Evolutionary conservation across 2,329 filamentous ascomycete genomes (phyloP), one percentile per base, ranked within the genome.

Genomic region (Claviceps humidiphila): DNA sequence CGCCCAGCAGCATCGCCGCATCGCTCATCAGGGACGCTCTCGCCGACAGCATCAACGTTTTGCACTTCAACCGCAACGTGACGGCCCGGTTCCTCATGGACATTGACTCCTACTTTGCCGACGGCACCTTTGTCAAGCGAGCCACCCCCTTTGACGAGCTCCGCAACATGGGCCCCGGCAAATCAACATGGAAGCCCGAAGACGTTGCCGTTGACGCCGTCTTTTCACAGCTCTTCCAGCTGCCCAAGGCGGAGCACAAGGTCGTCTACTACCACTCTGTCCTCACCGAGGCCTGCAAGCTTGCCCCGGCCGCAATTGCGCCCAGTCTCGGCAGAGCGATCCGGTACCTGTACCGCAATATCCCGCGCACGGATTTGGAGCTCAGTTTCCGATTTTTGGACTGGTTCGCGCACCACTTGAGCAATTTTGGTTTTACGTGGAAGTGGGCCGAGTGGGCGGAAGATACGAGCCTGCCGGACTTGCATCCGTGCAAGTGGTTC

Each of bases 361-460:
- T 87, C 9, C 83, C 89, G 54, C 79, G 77, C 2, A 82, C 97
- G 74, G 93, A 98, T 63, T 74, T 96, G 47, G 90, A 97, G 68
- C 73, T 98, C 44, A 78, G 75, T 52, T 85, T 90, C 62, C 81
- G 93, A 26, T 97, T 97, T 70, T 75, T 95, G 64, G 91, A 97
- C 66, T 98, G 93, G 93, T 98, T 98, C 64, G 81, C 91, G 17
- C 93, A 98, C 66, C 93, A 98, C 71, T 72, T 98, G 58, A 96
- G 90, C 71, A 98, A 98, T 71, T 98, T 98, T 65, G 93, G 95
- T 51, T 98, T 97, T 66, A 93, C 93, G 9, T 98, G 93, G 93
- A 97, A 97, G 70, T 98, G 93, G 93, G 84, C 86, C 16, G 93
- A 98, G 71, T 98, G 93, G 93, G 78, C 87, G 47, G 88, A 90